Base-by-base conservation (phyloP, 768 basidiomycete genomes). In the Sarcodon aspratus region DNA sequence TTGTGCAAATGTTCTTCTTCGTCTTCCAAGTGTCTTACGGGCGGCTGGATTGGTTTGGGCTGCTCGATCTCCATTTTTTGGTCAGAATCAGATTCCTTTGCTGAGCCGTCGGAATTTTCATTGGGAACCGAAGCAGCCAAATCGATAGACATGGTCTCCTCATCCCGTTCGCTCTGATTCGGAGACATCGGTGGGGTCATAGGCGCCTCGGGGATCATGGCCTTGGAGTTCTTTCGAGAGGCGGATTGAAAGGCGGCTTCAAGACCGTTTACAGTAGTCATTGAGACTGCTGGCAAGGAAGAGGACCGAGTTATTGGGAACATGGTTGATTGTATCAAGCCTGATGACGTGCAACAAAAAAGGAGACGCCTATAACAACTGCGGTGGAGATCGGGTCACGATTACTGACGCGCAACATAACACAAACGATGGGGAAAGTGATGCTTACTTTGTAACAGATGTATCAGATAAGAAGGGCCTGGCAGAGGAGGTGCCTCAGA, bases 141-240 rank as follows among this genome's bases (percentile, higher is more conserved):
- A 54, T 72, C 69, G 36, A 70, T 60, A 46, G 69, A 51, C 46
- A 73, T 70, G 10, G 62, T 52, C 48, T 56, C 55, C 37, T 58
- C 49, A 7, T 58, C 65, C 27, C 65, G 63, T 47, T 76, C 71
- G 52, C 71, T 77, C 45, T 69, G 72, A 21, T 66, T 66, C 2
- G 80, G 82, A 40, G 83, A 86, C 50, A 81, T 66, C 7, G 83
- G 83, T 6, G 83, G 83, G 1, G 83, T 85, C 55, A 85, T 74
- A 18, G 79, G 83, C n/a, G 75, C 76, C 50, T 79, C 73, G 42
- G 69, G 63, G 46, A 72, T 64, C 54, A 75, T 64, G 49, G 71
- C 65, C 35, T 65, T 65, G 38, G 74, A 69, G 51, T 73, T 66
- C 32, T 66, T 61, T 36, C 63, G 58, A 48, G 56, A 62, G 17